A percentile compares a stretch with the other conserved stretches of the same genome.
Evolutionary conservation across 2,329 filamentous ascomycete genomes (phyloP).

Genomic region (Stachybotrys elegans): DNA sequence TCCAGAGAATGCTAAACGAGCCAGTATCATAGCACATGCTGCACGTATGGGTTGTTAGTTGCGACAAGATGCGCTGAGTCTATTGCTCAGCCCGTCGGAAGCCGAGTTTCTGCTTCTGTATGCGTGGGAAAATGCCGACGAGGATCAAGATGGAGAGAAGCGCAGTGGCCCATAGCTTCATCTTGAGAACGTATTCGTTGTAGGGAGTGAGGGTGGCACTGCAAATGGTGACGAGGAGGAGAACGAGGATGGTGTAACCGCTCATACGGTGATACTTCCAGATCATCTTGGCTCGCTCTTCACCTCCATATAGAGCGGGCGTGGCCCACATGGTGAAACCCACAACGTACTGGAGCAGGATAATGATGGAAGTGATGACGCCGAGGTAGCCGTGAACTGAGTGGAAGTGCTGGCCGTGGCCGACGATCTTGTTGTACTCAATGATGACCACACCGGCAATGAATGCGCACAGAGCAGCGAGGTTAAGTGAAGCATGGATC

Average conservation of each 20-base stretch:
- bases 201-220: conserved; percentile 75
- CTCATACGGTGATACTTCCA: conserved; percentile 85
- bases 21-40: conserved; percentile 2
- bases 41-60: conserved; percentile 2
- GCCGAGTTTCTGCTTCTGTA: conserved; percentile 80
- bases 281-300: conserved; percentile 71
- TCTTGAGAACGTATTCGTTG: conserved; percentile 60
- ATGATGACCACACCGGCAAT: conserved; percentile 65
- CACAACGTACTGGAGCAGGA: conserved; percentile 69
- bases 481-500: conserved; percentile 66
- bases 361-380: conserved; percentile 64
- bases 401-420: conserved; percentile 66
- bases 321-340: conserved; percentile 80
- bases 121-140: conserved; percentile 68
- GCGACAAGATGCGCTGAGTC: no score
- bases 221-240: conserved; percentile 69
- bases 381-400: conserved; percentile 80
- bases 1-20: conserved; percentile 5
- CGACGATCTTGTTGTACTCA: conserved; percentile 76
- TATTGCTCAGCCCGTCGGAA: no score
- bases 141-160: conserved; percentile 62
- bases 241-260: conserved; percentile 68
- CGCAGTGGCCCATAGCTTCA: conserved; percentile 72
- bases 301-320: conserved; percentile 70
- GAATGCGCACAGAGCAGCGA: conserved; percentile 56